Conservation (phyloP, 106 monocot genomes). For the Dioscorea alata region DNA sequence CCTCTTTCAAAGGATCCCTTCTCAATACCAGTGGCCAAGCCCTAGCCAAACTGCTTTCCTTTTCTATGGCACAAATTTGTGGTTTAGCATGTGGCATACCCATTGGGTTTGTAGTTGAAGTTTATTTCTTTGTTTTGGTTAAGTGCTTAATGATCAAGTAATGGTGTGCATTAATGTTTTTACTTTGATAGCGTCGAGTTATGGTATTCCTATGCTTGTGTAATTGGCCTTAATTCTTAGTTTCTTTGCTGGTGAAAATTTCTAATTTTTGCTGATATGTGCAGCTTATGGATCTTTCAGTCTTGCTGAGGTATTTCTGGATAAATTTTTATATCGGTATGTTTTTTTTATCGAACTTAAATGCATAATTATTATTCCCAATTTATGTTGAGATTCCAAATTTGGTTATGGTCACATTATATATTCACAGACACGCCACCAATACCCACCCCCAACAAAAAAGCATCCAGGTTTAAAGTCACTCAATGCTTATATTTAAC, state of each 20-base stretch:
- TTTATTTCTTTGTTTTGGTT: not conserved
- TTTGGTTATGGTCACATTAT: not conserved
- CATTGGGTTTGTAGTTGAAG: not conserved
- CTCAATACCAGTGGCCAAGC: no score
- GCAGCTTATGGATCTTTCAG: constrained; percentile 23
- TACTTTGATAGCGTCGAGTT: not conserved
- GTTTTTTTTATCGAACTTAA: not conserved
- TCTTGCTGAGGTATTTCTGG: constrained; percentile 14
- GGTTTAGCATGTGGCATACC: no score
- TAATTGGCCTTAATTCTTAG: not conserved
- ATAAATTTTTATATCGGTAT: constrained; percentile 14
- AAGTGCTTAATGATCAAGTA: not conserved
- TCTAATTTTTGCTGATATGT: not conserved
- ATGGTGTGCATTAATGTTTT: not conserved
- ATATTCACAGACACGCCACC: not conserved
- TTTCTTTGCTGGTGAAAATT: not conserved
- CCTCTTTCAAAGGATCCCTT: no score
- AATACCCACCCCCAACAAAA: not conserved
- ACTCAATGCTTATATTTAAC: not conserved
- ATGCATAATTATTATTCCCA: not conserved
- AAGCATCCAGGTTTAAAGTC: not conserved
- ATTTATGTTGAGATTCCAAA: not conserved
- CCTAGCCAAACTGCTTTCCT: no score
- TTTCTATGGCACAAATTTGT: no score
- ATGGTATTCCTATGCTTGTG: not conserved